Conservation (phyloP, 2,329 filamentous ascomycete species). For the Anisogramma anomala region DNA sequence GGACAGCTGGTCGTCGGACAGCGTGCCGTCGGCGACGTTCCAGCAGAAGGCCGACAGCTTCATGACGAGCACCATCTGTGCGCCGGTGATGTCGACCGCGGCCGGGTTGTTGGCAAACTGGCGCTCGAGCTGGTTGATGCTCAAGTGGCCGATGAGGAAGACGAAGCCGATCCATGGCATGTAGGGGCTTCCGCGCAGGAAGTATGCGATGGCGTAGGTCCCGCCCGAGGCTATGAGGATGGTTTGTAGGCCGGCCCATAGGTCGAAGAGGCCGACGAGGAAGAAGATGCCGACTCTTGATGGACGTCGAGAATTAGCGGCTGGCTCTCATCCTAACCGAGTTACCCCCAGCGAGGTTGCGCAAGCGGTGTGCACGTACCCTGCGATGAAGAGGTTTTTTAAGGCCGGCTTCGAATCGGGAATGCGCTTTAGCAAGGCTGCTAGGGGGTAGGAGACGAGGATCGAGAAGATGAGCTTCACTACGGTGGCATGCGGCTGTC, state of each 20-base stretch:
- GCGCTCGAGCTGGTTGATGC: slow-evolving; percentile 73
- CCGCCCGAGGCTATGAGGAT: slow-evolving; percentile 67
- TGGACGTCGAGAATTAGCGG: not conserved
- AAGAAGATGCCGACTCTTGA: slow-evolving; percentile 73
- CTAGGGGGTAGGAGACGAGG: slow-evolving; percentile 82
- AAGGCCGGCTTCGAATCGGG: slow-evolving; percentile 71
- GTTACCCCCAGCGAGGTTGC: not conserved
- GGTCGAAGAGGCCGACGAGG: slow-evolving; percentile 80
- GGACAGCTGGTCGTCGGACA: slow-evolving; percentile 68
- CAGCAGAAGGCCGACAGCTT: slow-evolving; percentile 94
- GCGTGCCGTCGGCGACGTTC: slow-evolving; percentile 88
- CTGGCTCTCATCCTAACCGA: not conserved
- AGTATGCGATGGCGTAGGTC: slow-evolving; percentile 73
- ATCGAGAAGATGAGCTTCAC: slow-evolving; percentile 91
- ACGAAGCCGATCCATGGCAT: slow-evolving; percentile 98
- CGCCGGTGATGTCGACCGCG: slow-evolving; percentile 76
- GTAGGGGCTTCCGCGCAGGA: slow-evolving; percentile 65
- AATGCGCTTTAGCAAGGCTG: slow-evolving; percentile 76
- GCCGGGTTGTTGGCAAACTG: slow-evolving; percentile 58
- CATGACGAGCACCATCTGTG: slow-evolving; percentile 98
- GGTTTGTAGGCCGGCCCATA: slow-evolving; percentile 76
- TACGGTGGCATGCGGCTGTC: slow-evolving; percentile 26
- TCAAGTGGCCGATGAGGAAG: slow-evolving; percentile 94
- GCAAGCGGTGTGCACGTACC: slow-evolving; percentile 31
- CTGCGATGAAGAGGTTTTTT: slow-evolving; percentile 82